phyloP scores from a whole-genome alignment of 164 flowering plant genomes.

The Annona squamosa region DNA sequence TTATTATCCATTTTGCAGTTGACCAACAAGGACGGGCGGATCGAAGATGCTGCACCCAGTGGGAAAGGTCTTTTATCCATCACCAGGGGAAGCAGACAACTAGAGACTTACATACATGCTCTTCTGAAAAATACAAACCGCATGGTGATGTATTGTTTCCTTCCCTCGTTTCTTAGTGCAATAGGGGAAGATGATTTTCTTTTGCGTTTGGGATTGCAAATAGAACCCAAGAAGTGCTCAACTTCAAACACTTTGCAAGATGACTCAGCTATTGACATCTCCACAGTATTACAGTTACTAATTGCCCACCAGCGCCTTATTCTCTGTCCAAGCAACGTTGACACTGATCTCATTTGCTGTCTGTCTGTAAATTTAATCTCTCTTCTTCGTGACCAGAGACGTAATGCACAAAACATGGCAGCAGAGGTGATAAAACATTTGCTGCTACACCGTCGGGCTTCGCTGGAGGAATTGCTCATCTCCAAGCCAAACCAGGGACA shows the following conservation, averaged over 20 bases:
- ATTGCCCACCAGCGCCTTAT: constrained; percentile 80
- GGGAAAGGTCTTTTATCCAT: constrained; percentile 85
- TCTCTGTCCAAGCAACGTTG: constrained; percentile 89
- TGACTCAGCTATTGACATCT: constrained; percentile 61
- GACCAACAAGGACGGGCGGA: constrained; percentile 92
- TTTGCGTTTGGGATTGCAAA: constrained; percentile 57
- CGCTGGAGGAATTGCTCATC: constrained; percentile 86
- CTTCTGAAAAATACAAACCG: constrained; percentile 88
- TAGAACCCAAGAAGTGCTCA: constrained; percentile 47
- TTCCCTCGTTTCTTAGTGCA: constrained; percentile 68
- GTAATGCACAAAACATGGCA: constrained; percentile 55
- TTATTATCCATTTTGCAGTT: constrained; percentile 90
- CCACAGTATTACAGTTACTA: constrained; percentile 73
- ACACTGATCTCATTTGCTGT: constrained; percentile 85
- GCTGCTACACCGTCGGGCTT: constrained; percentile 80
- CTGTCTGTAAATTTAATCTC: constrained; percentile 78
- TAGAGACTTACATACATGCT: constrained; percentile 82
- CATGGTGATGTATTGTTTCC: constrained; percentile 84
- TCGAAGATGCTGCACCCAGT: constrained; percentile 68
- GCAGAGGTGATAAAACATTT: constrained; percentile 74
- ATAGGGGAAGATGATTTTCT: constrained; percentile 85
- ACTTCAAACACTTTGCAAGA: constrained; percentile 29
- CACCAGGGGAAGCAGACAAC: constrained; percentile 81
- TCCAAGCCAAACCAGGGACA: constrained; percentile 84
- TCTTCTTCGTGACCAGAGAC: constrained; percentile 72